phyloP scores from a whole-genome alignment of 179 eudicot genomes.

The Nepenthes alata region DNA sequence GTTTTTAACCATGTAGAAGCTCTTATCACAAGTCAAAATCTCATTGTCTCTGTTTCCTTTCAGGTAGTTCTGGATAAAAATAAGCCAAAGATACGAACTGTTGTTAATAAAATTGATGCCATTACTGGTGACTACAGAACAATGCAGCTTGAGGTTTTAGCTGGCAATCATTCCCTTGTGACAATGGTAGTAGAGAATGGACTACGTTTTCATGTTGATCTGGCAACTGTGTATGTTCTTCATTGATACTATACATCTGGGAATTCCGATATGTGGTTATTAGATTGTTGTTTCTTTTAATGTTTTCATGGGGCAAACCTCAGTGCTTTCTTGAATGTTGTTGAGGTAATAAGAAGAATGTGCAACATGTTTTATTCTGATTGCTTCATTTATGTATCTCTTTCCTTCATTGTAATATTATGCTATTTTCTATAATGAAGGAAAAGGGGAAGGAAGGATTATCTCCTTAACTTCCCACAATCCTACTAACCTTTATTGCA shows the following conservation, averaged over 20 bases:
- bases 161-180: constrained; percentile 87
- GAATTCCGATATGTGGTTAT: neutral
- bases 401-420: too few species aligned
- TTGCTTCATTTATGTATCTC: too few species aligned
- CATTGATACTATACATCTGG: constrained; percentile 8
- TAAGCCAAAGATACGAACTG: constrained; percentile 88
- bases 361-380: too few species aligned
- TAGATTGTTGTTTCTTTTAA: neutral
- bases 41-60: constrained; percentile 4
- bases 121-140: constrained; percentile 78
- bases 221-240: constrained; percentile 65
- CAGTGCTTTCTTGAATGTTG: too few species aligned
- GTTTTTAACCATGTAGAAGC: too few species aligned
- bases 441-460: too few species aligned
- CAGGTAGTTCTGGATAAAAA: constrained; percentile 91
- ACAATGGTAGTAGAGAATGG: constrained; percentile 84
- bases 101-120: constrained; percentile 78
- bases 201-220: constrained; percentile 74
- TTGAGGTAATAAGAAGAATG: too few species aligned
- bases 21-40: neutral
- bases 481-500: too few species aligned
- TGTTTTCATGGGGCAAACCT: too few species aligned
- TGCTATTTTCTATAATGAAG: too few species aligned
- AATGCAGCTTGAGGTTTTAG: constrained; percentile 87
- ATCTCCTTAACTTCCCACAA: too few species aligned